phyloP scores from a whole-genome alignment of 495 filamentous ascomycete species.

The Hypoxylon cercidicola region DNA sequence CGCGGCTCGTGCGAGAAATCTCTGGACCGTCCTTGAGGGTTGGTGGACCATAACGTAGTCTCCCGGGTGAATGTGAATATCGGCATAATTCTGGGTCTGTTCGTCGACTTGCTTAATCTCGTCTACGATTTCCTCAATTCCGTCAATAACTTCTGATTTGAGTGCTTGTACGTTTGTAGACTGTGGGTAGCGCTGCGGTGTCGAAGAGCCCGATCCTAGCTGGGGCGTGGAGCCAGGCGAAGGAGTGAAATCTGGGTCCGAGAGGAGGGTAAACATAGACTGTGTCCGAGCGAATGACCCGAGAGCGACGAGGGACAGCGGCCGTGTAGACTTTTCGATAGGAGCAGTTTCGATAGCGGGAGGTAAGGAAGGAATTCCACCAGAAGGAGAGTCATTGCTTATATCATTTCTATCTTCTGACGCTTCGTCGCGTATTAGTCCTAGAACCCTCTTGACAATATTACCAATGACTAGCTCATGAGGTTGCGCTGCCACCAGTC shows the following conservation, averaged over 20 bases:
- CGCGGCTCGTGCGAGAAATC: conserved; percentile 85
- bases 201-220: conserved; percentile 55
- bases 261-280: conserved; percentile 89
- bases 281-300: conserved; percentile 66
- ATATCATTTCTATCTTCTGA: conserved; percentile 81
- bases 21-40: conserved; percentile 82
- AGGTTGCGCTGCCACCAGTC: conserved; percentile 82
- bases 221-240: conserved; percentile 50
- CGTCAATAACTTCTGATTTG: conserved; percentile 87
- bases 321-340: conserved; percentile 54
- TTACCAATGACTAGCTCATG: conserved; percentile 92
- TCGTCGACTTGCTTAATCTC: conserved; percentile 89
- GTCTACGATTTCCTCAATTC: conserved; percentile 90
- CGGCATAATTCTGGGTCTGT: conserved; percentile 84
- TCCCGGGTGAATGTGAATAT: conserved; percentile 89
- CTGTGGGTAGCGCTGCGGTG: conserved; percentile 47
- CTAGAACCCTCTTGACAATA: conserved; percentile 87
- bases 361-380: conserved; percentile 32
- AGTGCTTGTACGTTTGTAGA: conserved; percentile 64
- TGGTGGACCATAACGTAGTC: conserved; percentile 89
- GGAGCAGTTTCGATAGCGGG: conserved; percentile 38
- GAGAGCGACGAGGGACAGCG: conserved; percentile 62
- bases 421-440: conserved; percentile 89
- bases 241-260: conserved; percentile 45
- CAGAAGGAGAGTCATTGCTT: conserved; percentile 56